Conservation (phyloP, 2,329 filamentous ascomycete genomes). For the Neofusicoccum sp. region DNA sequence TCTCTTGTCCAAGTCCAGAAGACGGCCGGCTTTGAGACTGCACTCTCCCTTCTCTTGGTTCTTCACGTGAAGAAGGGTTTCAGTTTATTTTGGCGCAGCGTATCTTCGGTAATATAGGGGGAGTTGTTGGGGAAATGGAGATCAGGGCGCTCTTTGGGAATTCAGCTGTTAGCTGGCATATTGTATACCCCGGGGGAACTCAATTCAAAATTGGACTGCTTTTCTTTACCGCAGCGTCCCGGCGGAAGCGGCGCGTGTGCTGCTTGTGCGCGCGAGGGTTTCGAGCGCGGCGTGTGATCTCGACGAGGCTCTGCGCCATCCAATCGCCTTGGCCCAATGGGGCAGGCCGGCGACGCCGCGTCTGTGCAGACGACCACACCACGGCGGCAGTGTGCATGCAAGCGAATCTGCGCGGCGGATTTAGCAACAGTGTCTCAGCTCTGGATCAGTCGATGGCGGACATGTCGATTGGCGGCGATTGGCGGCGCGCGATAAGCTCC, state of each 20-base stretch:
- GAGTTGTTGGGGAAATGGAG: not conserved
- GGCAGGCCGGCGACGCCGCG: not conserved
- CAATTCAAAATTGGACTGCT: not conserved
- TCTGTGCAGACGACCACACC: not conserved
- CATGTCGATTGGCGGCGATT: not conserved
- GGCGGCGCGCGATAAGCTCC: constrained; percentile 1
- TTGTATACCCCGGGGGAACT: constrained; percentile 11
- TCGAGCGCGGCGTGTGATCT: not conserved
- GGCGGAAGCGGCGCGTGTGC: not conserved
- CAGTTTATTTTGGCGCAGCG: not conserved
- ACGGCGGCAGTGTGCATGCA: not conserved
- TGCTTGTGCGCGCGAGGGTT: not conserved
- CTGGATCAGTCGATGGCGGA: not conserved
- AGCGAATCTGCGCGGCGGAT: not conserved
- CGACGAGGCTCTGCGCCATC: not conserved
- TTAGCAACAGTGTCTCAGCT: not conserved
- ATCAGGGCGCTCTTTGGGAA: constrained; percentile 9
- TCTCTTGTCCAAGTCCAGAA: not conserved
- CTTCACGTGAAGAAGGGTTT: not conserved
- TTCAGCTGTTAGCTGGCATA: constrained; percentile 12
- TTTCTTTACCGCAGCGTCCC: not conserved
- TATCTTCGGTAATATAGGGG: not conserved
- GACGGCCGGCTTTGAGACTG: not conserved
- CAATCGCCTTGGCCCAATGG: not conserved
- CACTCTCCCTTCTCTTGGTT: not conserved